phyloP scores from a whole-genome alignment of 2,329 filamentous ascomycete species.

The Botryotinia convoluta region DNA sequence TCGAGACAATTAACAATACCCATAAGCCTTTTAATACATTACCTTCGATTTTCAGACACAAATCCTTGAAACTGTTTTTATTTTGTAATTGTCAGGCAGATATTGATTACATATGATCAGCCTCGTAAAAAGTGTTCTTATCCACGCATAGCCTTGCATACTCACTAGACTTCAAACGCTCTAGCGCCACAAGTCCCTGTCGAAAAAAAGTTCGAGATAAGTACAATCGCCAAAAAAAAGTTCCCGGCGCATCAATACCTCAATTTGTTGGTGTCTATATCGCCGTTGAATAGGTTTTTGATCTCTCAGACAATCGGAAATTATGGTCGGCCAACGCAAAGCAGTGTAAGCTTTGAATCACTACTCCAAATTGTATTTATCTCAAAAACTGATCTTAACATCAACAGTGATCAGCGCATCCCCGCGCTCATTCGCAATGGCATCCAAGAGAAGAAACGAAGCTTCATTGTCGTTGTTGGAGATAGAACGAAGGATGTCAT shows the following conservation, averaged over 20 bases:
- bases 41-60: neutral
- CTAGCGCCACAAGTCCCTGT: slow-evolving; percentile 1
- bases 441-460: slow-evolving; percentile 92
- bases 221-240: slow-evolving; percentile 21
- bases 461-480: slow-evolving; percentile 95
- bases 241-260: slow-evolving; percentile 18
- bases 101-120: neutral
- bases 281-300: slow-evolving; percentile 26
- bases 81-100: neutral
- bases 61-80: neutral
- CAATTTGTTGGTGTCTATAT: slow-evolving; percentile 24
- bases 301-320: neutral
- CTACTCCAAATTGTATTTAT: slow-evolving; percentile 20
- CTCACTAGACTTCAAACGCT: neutral
- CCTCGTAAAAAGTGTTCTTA: neutral
- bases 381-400: neutral
- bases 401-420: slow-evolving; percentile 76
- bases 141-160: slow-evolving; percentile 13
- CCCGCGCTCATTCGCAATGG: slow-evolving; percentile 89
- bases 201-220: slow-evolving; percentile 22
- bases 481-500: slow-evolving; percentile 95
- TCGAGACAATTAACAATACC: neutral
- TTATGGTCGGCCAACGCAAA: slow-evolving; percentile 33
- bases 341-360: slow-evolving; percentile 31
- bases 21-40: slow-evolving; percentile 6